Conservation (phyloP, 768 basidiomycete species). For the Rhodotorula taiwanensis region DNA sequence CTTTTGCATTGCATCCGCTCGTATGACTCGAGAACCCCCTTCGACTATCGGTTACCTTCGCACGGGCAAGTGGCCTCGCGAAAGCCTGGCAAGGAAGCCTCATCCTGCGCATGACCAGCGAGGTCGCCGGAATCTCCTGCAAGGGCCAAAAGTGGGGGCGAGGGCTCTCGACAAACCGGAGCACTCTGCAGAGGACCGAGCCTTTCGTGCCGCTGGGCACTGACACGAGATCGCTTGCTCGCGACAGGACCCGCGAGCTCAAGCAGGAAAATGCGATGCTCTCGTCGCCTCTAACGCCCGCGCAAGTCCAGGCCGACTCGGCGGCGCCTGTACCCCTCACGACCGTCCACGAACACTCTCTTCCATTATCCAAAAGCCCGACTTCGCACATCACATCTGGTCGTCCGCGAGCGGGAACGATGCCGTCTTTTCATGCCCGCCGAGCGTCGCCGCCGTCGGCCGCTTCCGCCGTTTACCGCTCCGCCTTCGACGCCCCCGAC, state of each 20-base stretch:
- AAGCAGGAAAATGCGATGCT: constrained; percentile 59
- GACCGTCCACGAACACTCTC: constrained; percentile 26
- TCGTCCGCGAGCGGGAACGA: constrained; percentile 45
- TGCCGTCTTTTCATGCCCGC: constrained; percentile 5
- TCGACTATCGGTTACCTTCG: too few relatives aligned
- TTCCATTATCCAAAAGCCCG: background rate
- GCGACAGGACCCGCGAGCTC: constrained; percentile 79
- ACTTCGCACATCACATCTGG: background rate
- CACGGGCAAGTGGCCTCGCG: too few relatives aligned
- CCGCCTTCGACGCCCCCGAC: constrained; percentile 60
- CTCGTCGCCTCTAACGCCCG: constrained; percentile 47
- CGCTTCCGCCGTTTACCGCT: constrained; percentile 67
- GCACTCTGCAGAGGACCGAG: too few relatives aligned
- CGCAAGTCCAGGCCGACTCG: constrained; percentile 51
- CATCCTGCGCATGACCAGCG: too few relatives aligned
- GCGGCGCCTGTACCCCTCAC: constrained; percentile 42
- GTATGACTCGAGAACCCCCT: too few relatives aligned
- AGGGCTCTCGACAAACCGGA: too few relatives aligned
- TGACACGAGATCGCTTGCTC: too few relatives aligned
- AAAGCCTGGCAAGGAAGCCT: too few relatives aligned
- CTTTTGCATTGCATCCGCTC: too few relatives aligned
- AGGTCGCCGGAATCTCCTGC: too few relatives aligned
- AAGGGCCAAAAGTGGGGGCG: too few relatives aligned
- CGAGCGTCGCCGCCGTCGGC: constrained; percentile 49
- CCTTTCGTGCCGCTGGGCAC: too few relatives aligned